Evolutionary conservation across 495 filamentous ascomycete genomes (phyloP).

Genomic region (Terfezia boudieri): DNA sequence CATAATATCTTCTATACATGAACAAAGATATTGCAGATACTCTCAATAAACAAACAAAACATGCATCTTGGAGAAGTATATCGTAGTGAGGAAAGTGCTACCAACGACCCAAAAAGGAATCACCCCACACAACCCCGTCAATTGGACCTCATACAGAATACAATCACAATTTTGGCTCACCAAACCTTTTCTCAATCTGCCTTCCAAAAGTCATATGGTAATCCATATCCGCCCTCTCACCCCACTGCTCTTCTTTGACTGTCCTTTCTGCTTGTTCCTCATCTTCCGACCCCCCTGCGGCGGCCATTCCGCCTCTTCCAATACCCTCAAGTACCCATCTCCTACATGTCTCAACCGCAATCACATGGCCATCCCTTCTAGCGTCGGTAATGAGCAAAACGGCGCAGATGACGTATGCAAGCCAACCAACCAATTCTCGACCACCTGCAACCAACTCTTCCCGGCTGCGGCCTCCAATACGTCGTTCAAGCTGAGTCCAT

Average conservation of each 20-base stretch:
- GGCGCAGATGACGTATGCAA: slow-evolving; percentile 15
- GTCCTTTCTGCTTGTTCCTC: slow-evolving; percentile 1
- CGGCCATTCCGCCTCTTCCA: slow-evolving; percentile 8
- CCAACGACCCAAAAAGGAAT: too few species aligned
- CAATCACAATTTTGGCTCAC: too few species aligned
- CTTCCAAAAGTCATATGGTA: too few species aligned
- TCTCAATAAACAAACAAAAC: too few species aligned
- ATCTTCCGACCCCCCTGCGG: too few species aligned
- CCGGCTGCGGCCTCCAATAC: slow-evolving; percentile 10
- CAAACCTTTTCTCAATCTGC: too few species aligned
- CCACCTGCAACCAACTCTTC: slow-evolving; percentile 14
- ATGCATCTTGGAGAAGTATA: too few species aligned
- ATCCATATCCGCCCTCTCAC: neutral
- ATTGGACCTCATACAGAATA: too few species aligned
- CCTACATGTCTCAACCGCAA: slow-evolving; percentile 12
- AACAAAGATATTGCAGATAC: too few species aligned
- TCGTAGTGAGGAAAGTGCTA: too few species aligned
- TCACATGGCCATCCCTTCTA: slow-evolving; percentile 11
- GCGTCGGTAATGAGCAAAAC: slow-evolving; percentile 16
- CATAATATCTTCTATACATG: too few species aligned
- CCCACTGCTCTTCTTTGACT: slow-evolving; percentile 5
- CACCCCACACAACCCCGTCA: too few species aligned
- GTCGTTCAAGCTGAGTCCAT: slow-evolving; percentile 12
- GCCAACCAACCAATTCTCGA: slow-evolving; percentile 12
- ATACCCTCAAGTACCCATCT: slow-evolving; percentile 14